phyloP scores from a whole-genome alignment of 306 rosid species.

The Quercus rubra region DNA sequence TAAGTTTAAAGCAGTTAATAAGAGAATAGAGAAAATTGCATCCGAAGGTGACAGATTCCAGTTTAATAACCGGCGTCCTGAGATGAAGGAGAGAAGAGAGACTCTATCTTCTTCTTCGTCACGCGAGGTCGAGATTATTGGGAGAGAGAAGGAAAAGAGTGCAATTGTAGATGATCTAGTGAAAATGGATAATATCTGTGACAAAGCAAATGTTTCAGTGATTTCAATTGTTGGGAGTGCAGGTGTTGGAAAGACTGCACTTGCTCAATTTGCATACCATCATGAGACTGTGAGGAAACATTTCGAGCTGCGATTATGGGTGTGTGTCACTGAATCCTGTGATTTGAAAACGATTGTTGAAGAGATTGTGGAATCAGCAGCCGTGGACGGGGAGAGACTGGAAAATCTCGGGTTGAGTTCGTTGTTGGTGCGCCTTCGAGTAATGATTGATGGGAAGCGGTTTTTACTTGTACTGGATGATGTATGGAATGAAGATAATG shows the following conservation, averaged over 20 bases:
- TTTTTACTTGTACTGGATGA: conserved; percentile 44
- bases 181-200: too few species aligned
- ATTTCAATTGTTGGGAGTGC: conserved; percentile 40
- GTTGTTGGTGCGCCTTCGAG: neutral
- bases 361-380: too few species aligned
- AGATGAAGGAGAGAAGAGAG: too few species aligned
- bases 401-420: too few species aligned
- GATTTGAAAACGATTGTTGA: too few species aligned
- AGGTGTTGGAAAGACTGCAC: conserved; percentile 51
- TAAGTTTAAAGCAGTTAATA: too few species aligned
- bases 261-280: conserved; percentile 36
- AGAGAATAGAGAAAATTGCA: too few species aligned
- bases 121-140: conserved; percentile 3
- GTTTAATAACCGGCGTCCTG: too few species aligned
- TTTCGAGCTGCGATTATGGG: conserved; percentile 12
- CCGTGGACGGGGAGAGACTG: too few species aligned
- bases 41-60: too few species aligned
- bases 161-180: neutral
- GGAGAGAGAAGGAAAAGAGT: conserved; percentile 28
- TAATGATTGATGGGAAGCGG: conserved; percentile 17
- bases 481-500: conserved; percentile 31
- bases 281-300: neutral
- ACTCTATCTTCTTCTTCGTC: too few species aligned
- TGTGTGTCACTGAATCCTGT: too few species aligned
- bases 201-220: conserved; percentile 15